Percentiles rank a stretch among this genome's conserved stretches.
Conservation (phyloP, 176 grass and related monocot species). For the Carex littledalei region DNA sequence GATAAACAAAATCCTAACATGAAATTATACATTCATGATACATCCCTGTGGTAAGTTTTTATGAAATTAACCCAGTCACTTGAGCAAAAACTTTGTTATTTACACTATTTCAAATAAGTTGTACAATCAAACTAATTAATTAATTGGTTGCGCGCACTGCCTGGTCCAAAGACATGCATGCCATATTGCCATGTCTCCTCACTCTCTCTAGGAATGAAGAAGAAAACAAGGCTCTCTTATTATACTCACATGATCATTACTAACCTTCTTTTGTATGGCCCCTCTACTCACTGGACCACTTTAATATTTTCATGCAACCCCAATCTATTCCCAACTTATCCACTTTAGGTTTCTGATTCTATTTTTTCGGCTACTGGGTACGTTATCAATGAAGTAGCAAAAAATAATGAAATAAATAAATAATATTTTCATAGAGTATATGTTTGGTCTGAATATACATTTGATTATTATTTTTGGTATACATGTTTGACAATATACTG, state of each 20-base stretch:
- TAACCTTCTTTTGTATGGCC: conserved; percentile 12
- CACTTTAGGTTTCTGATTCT: background rate
- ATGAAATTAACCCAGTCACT: background rate
- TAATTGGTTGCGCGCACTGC: background rate
- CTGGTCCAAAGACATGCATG: conserved; percentile 14
- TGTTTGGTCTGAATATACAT: background rate
- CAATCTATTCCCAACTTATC: conserved; percentile 3
- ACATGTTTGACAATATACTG: background rate
- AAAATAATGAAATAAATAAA: background rate
- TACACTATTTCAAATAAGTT: background rate
- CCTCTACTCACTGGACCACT: conserved; percentile 29
- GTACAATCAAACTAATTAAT: too few species aligned
- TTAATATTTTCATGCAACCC: conserved; percentile 1
- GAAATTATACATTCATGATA: background rate
- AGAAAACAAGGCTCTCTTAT: conserved; percentile 29
- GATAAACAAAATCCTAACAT: background rate
- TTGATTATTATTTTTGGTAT: background rate
- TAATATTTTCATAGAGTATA: background rate
- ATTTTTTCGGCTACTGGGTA: background rate
- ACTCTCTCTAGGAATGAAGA: background rate
- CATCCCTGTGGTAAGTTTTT: background rate
- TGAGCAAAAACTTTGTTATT: background rate
- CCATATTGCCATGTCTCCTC: background rate
- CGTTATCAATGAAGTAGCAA: background rate
- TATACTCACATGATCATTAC: conserved; percentile 58